Evolutionary conservation across 306 rosid species (phyloP).

Genomic region (Cucurbita argyrosperma): DNA sequence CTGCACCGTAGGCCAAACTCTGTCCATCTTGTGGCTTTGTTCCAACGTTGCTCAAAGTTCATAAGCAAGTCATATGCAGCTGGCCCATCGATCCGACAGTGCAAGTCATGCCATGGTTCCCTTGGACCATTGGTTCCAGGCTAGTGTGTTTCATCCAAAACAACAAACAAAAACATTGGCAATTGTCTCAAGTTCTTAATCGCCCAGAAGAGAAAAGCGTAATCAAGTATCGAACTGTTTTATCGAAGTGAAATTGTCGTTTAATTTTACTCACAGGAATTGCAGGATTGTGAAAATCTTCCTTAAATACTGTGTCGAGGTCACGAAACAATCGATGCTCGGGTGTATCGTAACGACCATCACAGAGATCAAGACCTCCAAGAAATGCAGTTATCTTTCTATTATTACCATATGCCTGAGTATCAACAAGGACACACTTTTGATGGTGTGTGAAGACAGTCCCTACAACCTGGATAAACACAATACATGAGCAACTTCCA

Average conservation of each 20-base stretch:
- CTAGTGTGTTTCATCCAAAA: conserved; percentile 21
- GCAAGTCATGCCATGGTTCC: conserved; percentile 98
- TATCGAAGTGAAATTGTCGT: background rate
- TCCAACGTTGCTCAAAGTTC: conserved; percentile 97
- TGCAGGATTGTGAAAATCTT: conserved; percentile 76
- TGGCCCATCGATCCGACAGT: conserved; percentile 85
- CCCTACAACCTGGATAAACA: conserved; percentile 60
- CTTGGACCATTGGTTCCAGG: conserved; percentile 70
- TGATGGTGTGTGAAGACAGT: conserved; percentile 88
- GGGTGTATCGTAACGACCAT: conserved; percentile 97
- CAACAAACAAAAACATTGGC: background rate
- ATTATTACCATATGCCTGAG: conserved; percentile 66
- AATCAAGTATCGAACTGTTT: background rate
- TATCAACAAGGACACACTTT: conserved; percentile 79
- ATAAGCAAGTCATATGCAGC: conserved; percentile 91
- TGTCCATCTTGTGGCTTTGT: conserved; percentile 57
- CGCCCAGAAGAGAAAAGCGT: background rate
- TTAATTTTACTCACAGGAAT: conserved; percentile 49
- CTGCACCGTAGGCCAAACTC: conserved; percentile 49
- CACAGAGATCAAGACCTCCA: conserved; percentile 94
- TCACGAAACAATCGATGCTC: conserved; percentile 69
- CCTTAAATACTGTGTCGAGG: conserved; percentile 45
- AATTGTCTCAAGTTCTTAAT: background rate
- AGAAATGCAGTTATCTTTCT: conserved; percentile 73
- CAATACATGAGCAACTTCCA: conserved; percentile 12